These are phyloP conservation scores for Sugiyamaella japonica DNA, from an alignment of 1,139 yeast species.

Conservation along the genomic window DNA sequence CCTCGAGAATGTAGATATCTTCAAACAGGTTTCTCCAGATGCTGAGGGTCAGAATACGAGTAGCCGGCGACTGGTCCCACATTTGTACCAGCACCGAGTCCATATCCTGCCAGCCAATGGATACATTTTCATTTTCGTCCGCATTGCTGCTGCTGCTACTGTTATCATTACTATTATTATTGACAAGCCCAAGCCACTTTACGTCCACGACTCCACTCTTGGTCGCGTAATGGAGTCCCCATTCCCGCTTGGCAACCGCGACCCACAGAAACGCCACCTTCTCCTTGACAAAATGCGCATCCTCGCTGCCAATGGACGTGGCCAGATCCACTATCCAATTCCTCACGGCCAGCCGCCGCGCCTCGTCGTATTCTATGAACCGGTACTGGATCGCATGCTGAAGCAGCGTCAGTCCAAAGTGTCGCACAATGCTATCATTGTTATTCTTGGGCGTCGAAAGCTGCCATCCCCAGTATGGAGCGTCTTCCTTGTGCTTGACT, in stretches of 20 bases:
- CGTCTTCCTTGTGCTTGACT: conserved; percentile 73
- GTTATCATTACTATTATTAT: background rate
- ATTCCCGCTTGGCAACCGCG: conserved; percentile 82
- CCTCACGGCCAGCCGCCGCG: conserved; percentile 68
- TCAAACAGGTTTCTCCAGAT: conserved; percentile 86
- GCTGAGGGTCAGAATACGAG: conserved; percentile 73
- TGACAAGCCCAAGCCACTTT: conserved; percentile 11
- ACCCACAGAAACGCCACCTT: conserved; percentile 92
- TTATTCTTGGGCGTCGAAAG: conserved; percentile 67
- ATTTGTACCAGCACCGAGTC: conserved; percentile 70
- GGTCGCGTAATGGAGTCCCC: conserved; percentile 56
- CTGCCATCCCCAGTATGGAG: conserved; percentile 93
- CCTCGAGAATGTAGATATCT: conserved; percentile 90
- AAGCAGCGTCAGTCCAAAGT: conserved; percentile 81
- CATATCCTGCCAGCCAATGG: conserved; percentile 88
- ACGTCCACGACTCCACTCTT: conserved; percentile 8
- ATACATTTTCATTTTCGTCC: conserved; percentile 22
- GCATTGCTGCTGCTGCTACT: background rate
- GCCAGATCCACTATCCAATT: conserved; percentile 84
- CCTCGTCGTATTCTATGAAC: conserved; percentile 58
- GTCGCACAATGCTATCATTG: conserved; percentile 72
- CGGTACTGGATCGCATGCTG: conserved; percentile 66
- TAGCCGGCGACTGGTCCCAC: conserved; percentile 64
- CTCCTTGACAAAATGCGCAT: conserved; percentile 88
- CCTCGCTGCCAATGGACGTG: conserved; percentile 55